Evolutionary conservation across 495 filamentous ascomycete genomes (phyloP), one percentile per base, ranked within the genome.

Genomic region (Penicillium atrosanguineum): DNA sequence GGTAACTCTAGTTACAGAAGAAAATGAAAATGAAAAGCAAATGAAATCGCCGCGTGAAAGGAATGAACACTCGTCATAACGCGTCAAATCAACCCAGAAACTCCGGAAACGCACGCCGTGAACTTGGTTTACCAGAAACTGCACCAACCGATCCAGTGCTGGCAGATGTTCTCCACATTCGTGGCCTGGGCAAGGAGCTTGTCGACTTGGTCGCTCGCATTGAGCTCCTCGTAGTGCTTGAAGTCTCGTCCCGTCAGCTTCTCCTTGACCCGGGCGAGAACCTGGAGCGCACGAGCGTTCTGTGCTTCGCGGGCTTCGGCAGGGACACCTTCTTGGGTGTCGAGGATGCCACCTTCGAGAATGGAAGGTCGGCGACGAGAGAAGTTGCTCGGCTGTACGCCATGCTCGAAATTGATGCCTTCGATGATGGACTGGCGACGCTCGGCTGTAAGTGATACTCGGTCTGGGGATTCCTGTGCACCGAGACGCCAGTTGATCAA

Each of bases 101-200:
- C 57, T 55, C 53, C 45, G 28, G 16, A 29, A 44, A 44, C 15
- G 4, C 29, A 40, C 12, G 14, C 28, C 49, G 21, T 11, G 25
- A 37, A 37, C 16, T 38, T 20, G 19, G 52, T 53, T 70, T 50
- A 95, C 89, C 90, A 93, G 79, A 93, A 95, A 71, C 88, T 91
- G 70, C 90, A 95, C 90, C 91, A 95, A 48, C 93, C 94, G 53
- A 97, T 97, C 70, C 97, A 99, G 74, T 97, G 94, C 74, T 97
- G 94, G 65, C 95, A 97, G 52, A 99, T 79, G 72, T 97, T 97
- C 78, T 97, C 95, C 42, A 97, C 77, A 60, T 90, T 97, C 6
- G 94, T 97, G 18, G 95, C 95, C 72, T 99, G 93, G 31, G 86
- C 85, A 54, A 97, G 87, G 61, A 97, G 72, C 70, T 92, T 93